phyloP scores from a whole-genome alignment of 1,284 basidiomycete species.

The Thecaphora thlaspeos region DNA sequence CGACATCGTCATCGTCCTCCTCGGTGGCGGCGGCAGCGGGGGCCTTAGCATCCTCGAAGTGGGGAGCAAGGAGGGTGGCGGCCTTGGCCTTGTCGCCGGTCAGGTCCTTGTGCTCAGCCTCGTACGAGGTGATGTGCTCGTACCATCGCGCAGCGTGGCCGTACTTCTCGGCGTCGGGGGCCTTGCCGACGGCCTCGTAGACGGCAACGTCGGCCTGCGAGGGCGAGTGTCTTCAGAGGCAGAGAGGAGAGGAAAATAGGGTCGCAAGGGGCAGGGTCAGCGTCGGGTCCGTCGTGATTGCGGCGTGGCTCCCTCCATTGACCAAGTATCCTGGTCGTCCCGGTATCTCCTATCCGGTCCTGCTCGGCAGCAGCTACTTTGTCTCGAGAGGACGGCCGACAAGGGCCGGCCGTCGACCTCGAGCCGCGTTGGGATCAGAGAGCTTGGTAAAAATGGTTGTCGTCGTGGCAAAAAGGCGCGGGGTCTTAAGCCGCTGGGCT shows the following conservation, averaged over 20 bases:
- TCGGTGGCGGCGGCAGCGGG: slow-evolving; percentile 62
- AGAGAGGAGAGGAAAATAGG: background rate
- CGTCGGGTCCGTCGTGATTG: no score
- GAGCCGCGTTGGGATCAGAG: slow-evolving; percentile 29
- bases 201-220: slow-evolving; percentile 96
- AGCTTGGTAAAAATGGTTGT: slow-evolving; percentile 52
- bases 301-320: no score
- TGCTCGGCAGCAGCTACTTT: no score
- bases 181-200: slow-evolving; percentile 73
- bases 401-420: no score
- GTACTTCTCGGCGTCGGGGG: slow-evolving; percentile 64
- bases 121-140: slow-evolving; percentile 60
- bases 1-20: slow-evolving; percentile 88
- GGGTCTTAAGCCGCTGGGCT: slow-evolving; percentile 59
- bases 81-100: slow-evolving; percentile 55
- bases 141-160: slow-evolving; percentile 90
- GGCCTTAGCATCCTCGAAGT: slow-evolving; percentile 7
- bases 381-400: no score
- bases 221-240: slow-evolving; percentile 72
- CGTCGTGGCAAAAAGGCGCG: slow-evolving; percentile 57
- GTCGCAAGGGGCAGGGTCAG: no score
- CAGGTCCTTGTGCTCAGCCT: slow-evolving; percentile 50
- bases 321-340: no score
- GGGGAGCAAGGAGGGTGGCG: slow-evolving; percentile 37
- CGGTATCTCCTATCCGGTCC: no score